Conservation (phyloP, 441 rosid species). For the Bruguiera hainesii region DNA sequence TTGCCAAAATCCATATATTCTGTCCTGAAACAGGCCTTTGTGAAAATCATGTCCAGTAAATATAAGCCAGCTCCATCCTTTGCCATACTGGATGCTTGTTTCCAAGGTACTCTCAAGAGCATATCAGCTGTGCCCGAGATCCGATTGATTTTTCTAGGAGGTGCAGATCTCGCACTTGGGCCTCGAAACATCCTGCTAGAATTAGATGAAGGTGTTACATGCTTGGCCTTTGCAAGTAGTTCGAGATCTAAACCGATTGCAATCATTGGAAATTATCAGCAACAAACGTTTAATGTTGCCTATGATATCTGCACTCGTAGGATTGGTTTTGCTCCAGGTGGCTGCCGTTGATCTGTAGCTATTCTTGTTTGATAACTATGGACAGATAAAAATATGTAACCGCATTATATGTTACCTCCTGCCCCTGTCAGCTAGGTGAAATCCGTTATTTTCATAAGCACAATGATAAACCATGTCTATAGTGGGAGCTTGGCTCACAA, state of each 20-base stretch:
- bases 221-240: constrained; percentile 41
- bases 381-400: background rate
- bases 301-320: constrained; percentile 37
- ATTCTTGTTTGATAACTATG: background rate
- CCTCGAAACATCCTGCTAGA: constrained; percentile 33
- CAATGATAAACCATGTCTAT: background rate
- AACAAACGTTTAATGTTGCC: constrained; percentile 35
- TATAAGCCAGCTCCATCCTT: constrained; percentile 27
- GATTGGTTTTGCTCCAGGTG: constrained; percentile 39
- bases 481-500: background rate
- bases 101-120: constrained; percentile 30
- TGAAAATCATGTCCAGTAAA: constrained; percentile 31
- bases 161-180: constrained; percentile 34
- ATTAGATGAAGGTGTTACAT: constrained; percentile 27
- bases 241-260: constrained; percentile 20
- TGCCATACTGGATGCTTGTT: constrained; percentile 47
- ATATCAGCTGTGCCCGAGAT: constrained; percentile 33
- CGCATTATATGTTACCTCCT: background rate
- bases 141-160: constrained; percentile 36
- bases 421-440: background rate
- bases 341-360: constrained; percentile 18
- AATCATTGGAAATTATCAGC: constrained; percentile 47
- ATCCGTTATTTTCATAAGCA: background rate
- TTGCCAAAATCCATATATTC: constrained; percentile 37
- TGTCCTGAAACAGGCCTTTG: constrained; percentile 31